Evolutionary conservation across 2,329 filamentous ascomycete genomes (phyloP), one percentile per base, ranked within the genome.

Genomic region (Bertia moriformis): DNA sequence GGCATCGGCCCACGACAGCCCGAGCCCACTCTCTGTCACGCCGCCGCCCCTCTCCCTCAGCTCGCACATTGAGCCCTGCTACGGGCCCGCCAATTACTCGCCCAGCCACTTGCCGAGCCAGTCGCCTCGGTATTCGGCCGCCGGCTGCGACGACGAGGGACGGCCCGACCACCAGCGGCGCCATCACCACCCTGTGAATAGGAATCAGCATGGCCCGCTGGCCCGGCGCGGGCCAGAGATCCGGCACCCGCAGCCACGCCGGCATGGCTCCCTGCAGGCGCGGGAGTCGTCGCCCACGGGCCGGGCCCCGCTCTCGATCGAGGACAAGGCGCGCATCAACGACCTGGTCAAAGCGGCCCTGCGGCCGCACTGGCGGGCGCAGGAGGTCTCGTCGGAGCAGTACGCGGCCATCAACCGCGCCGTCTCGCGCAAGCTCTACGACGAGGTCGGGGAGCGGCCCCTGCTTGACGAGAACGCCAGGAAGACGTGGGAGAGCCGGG

Each of bases 341-440:
- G 79, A 78, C 48, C 86, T 96, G 60, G 91, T 96, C 48, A 83
- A 85, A 46, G 66, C 71, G 32, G 85, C 83, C 4, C 65, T 98
- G 33, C 83, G 84, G 48, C 86, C 88, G 20, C 73, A 86, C 46
- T 96, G 89, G 66, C 73, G 78, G 44, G 80, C 80, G 32, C 79
- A 82, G 48, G 73, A 80, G 45, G 71, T 96, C 44, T 86, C 79
- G 14, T 84, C 87, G 48, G 84, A 94, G 43, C 82, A 95, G 57
- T 98, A 93, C 56, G 89, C 85, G 2, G 76, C 77, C 41, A 94
- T 96, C 59, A 96, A 96, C 54, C 79, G 87, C 44, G 80, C 83
- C 43, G 78, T 96, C 22, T 95, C 86, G 32, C 80, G 86, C 42
- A 83, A 81, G 61, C 66, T 98, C 42, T 98, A 98, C 59, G 86